These are phyloP conservation scores for Trametes punicea DNA, from an alignment of 768 basidiomycete species.

Conservation along the genomic window DNA sequence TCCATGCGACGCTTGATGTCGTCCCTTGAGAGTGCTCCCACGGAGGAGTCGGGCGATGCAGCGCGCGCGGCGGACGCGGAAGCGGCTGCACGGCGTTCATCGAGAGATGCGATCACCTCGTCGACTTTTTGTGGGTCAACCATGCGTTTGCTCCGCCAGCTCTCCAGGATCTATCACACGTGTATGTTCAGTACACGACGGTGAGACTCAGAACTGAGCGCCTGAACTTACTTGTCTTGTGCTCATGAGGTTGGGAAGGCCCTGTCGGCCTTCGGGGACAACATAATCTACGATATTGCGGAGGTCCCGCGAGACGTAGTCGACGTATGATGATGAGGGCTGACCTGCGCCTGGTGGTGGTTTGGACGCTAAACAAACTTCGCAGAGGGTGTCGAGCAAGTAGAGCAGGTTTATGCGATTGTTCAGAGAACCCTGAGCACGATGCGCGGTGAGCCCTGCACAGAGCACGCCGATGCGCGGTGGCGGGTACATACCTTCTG, in stretches of 20 bases:
- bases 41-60: conserved; percentile 24
- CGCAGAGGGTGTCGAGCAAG: conserved; percentile 85
- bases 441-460: background rate
- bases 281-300: conserved; percentile 74
- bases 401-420: conserved; percentile 92
- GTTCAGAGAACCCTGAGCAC: conserved; percentile 66
- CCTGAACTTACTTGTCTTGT: conserved; percentile 67
- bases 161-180: conserved; percentile 76
- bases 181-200: background rate
- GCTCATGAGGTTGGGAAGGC: conserved; percentile 82
- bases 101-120: conserved; percentile 56
- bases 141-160: conserved; percentile 82
- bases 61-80: conserved; percentile 22
- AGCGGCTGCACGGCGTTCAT: conserved; percentile 38
- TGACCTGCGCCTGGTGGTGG: conserved; percentile 45
- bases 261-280: conserved; percentile 87
- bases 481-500: conserved; percentile 59
- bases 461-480: background rate
- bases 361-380: conserved; percentile 67
- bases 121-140: conserved; percentile 79
- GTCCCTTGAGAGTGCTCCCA: conserved; percentile 31
- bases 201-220: background rate
- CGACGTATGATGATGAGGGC: conserved; percentile 61
- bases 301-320: conserved; percentile 76
- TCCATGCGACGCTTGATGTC: conserved; percentile 86